Evolutionary conservation across 1,139 yeast genomes (phyloP).

Genomic region (Candida neerlandica): DNA sequence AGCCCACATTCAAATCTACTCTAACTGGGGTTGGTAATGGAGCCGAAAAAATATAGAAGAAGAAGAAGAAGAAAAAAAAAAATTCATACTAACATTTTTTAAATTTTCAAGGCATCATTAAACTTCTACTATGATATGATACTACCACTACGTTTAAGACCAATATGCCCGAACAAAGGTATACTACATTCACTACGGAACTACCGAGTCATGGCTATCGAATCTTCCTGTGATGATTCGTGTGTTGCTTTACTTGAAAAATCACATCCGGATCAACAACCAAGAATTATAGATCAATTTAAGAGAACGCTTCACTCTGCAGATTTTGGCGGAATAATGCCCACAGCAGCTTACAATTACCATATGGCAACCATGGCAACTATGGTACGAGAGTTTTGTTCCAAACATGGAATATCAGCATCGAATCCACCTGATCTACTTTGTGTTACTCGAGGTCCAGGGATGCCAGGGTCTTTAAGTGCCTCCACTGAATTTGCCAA

Average conservation of each 20-base stretch:
- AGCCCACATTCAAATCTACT: too few species aligned
- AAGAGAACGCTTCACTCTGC: slow-evolving; percentile 70
- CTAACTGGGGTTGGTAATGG: too few species aligned
- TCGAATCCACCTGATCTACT: slow-evolving; percentile 65
- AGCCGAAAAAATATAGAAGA: not conserved
- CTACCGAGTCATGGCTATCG: slow-evolving; percentile 81
- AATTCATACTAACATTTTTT: not conserved
- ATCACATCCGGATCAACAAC: slow-evolving; percentile 26
- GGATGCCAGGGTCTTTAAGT: slow-evolving; percentile 88
- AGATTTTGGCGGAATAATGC: slow-evolving; percentile 81
- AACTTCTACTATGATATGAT: slow-evolving; percentile 15
- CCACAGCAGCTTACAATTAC: slow-evolving; percentile 80
- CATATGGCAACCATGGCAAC: slow-evolving; percentile 59
- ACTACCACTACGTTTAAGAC: slow-evolving; percentile 1
- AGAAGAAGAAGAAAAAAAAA: not conserved
- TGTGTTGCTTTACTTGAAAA: slow-evolving; percentile 80
- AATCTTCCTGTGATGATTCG: slow-evolving; percentile 94
- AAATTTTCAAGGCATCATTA: not conserved
- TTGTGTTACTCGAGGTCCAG: slow-evolving; percentile 95
- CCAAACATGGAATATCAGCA: slow-evolving; percentile 26
- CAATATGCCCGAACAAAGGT: not conserved
- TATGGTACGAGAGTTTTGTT: slow-evolving; percentile 29
- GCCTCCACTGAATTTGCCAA: slow-evolving; percentile 85
- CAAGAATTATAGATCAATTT: slow-evolving; percentile 58
- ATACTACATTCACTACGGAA: slow-evolving; percentile 19